Evolutionary conservation across 176 grass and related monocot genomes (phyloP).

Genomic region (Oryza rufipogon): DNA sequence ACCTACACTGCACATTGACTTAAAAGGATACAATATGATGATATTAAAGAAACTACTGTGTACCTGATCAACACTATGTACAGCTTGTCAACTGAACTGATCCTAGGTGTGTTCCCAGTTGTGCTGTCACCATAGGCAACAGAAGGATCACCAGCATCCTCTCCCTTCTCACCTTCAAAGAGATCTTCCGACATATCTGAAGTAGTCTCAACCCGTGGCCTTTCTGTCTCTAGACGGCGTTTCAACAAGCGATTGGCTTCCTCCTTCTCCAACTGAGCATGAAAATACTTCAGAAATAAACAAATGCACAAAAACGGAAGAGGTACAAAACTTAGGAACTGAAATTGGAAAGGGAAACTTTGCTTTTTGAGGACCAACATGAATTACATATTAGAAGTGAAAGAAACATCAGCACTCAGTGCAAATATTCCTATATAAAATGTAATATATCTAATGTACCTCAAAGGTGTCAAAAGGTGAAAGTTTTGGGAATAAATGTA

Average conservation of each 20-base stretch:
- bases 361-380: neutral
- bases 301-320: conserved; percentile 25
- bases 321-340: conserved; percentile 8
- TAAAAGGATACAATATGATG: conserved; percentile 19
- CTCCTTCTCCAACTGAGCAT: conserved; percentile 67
- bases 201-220: conserved; percentile 51
- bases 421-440: neutral
- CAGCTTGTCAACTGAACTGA: conserved; percentile 68
- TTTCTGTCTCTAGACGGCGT: conserved; percentile 60
- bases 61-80: conserved; percentile 92
- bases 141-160: conserved; percentile 66
- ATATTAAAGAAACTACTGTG: conserved; percentile 3
- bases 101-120: conserved; percentile 61
- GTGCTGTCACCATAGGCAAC: conserved; percentile 68
- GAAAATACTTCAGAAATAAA: conserved; percentile 39
- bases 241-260: conserved; percentile 65
- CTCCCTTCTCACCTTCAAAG: conserved; percentile 82
- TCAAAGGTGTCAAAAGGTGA: neutral
- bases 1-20: neutral
- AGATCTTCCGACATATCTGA: conserved; percentile 92
- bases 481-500: neutral
- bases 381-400: neutral
- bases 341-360: conserved; percentile 21
- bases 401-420: neutral
- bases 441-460: conserved; percentile 14